phyloP scores from a whole-genome alignment of 257 asterid species.

The Jasminum sambac region DNA sequence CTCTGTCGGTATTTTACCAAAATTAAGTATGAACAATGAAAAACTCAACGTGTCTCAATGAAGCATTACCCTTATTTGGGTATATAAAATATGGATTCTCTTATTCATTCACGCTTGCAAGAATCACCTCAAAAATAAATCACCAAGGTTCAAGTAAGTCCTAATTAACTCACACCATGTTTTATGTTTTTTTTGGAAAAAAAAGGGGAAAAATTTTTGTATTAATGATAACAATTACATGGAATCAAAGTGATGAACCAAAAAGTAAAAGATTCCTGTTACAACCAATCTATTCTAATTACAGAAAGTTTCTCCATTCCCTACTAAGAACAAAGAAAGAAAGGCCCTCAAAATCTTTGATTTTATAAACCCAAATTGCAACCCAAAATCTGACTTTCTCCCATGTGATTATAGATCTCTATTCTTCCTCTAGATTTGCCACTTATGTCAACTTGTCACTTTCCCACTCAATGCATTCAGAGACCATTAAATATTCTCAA shows the following conservation, averaged over 20 bases:
- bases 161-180: neutral
- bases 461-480: neutral
- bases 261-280: too few species aligned
- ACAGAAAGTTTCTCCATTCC: too few species aligned
- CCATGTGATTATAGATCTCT: neutral
- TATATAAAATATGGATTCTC: neutral
- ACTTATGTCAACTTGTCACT: neutral
- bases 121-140: neutral
- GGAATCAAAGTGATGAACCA: too few species aligned
- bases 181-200: too few species aligned
- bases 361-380: too few species aligned
- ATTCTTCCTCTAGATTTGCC: neutral
- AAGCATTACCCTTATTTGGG: neutral
- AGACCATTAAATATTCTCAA: neutral
- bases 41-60: neutral
- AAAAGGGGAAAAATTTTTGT: too few species aligned
- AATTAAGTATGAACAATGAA: constrained; percentile 27
- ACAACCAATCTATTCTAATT: too few species aligned
- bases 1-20: constrained; percentile 53
- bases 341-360: too few species aligned
- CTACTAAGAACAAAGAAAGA: too few species aligned
- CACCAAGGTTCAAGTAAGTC: neutral
- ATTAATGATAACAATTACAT: too few species aligned
- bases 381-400: too few species aligned
- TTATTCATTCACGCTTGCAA: neutral